phyloP scores from a whole-genome alignment of 257 asterid species.

The Rubia yunnanensis region DNA sequence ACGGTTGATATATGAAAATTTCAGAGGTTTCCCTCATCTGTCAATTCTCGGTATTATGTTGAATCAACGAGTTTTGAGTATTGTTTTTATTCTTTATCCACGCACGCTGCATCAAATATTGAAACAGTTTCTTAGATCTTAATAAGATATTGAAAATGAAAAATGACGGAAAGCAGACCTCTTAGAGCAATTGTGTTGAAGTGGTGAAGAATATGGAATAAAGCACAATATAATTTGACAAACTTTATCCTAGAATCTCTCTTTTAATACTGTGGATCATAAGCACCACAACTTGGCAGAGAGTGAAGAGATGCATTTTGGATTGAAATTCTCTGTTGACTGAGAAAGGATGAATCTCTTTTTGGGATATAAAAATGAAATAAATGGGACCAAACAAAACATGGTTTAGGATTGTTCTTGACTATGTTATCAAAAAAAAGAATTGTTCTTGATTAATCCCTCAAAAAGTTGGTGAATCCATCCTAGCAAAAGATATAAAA shows the following conservation, averaged over 20 bases:
- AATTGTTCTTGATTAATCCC: slow-evolving; percentile 4
- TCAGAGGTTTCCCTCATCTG: too few species aligned
- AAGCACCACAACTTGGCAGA: slow-evolving; percentile 1
- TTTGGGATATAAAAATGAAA: background rate
- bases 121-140: too few species aligned
- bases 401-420: background rate
- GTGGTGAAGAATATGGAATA: slow-evolving; percentile 2
- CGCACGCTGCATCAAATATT: too few species aligned
- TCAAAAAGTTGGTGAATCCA: background rate
- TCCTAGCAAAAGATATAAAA: background rate
- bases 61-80: too few species aligned
- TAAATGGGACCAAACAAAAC: slow-evolving; percentile 6
- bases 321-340: slow-evolving; percentile 12
- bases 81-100: too few species aligned
- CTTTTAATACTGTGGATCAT: background rate
- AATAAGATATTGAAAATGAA: too few species aligned
- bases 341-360: background rate
- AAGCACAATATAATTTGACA: slow-evolving; percentile 2
- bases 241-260: slow-evolving; percentile 8
- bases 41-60: too few species aligned
- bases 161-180: too few species aligned
- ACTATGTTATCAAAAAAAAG: too few species aligned
- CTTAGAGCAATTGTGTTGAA: background rate
- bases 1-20: too few species aligned
- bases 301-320: background rate